These are phyloP conservation scores for Mycena venus DNA, from an alignment of 768 basidiomycete genomes.

Conservation along the genomic window DNA sequence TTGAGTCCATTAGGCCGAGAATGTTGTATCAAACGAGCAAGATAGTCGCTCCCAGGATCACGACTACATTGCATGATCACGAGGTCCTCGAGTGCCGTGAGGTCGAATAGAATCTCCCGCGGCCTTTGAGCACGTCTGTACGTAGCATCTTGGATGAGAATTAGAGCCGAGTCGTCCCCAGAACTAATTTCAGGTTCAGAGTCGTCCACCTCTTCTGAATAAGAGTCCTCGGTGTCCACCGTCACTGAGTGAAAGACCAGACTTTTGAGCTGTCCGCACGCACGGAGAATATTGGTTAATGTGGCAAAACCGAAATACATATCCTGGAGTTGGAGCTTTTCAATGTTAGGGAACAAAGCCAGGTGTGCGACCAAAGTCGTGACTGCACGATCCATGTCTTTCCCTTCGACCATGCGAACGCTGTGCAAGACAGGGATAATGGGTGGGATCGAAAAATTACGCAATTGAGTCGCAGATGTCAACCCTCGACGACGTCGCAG, in stretches of 20 bases:
- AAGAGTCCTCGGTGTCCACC: background rate
- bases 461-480: background rate
- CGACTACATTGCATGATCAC: too few species aligned
- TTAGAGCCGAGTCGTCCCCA: too few species aligned
- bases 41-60: background rate
- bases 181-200: background rate
- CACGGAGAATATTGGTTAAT: background rate
- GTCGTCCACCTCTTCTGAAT: background rate
- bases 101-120: background rate
- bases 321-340: background rate
- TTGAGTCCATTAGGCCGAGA: background rate
- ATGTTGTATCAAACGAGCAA: background rate
- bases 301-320: background rate
- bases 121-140: background rate
- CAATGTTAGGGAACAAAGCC: conserved; percentile 12
- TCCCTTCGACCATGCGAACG: background rate
- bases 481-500: background rate
- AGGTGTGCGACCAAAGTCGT: background rate
- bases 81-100: background rate
- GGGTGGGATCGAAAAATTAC: background rate
- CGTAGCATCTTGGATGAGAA: too few species aligned
- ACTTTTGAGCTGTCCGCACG: background rate
- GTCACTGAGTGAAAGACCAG: background rate
- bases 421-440: background rate
- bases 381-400: background rate